Evolutionary conservation across 805 yeast species (phyloP).

Genomic region (Ogataea pignaliae): DNA sequence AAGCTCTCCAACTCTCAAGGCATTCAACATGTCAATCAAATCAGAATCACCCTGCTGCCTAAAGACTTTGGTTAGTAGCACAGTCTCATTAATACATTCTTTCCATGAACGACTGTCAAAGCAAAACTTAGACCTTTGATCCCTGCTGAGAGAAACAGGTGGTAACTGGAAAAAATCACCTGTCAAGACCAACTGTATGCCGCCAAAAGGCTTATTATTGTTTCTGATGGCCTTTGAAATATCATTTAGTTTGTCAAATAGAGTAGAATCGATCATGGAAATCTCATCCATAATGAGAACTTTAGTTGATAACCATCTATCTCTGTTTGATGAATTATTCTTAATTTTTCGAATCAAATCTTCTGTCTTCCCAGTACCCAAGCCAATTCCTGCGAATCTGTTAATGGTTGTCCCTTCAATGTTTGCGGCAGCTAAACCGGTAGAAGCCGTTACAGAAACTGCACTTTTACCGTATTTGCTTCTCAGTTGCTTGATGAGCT

Average conservation of each 20-base stretch:
- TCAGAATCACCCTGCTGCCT: constrained; percentile 62
- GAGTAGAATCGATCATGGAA: constrained; percentile 83
- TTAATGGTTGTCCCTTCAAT: constrained; percentile 90
- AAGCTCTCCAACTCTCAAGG: constrained; percentile 70
- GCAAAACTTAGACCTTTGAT: constrained; percentile 48
- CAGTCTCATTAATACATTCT: constrained; percentile 55
- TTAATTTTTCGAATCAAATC: constrained; percentile 45
- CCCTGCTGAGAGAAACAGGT: constrained; percentile 57
- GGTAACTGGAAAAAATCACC: constrained; percentile 98
- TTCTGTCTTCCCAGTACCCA: constrained; percentile 53
- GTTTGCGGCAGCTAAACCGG: constrained; percentile 93
- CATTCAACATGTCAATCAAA: constrained; percentile 74
- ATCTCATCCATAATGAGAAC: constrained; percentile 88
- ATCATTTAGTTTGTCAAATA: constrained; percentile 69
- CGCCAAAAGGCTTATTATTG: constrained; percentile 74
- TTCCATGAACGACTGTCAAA: constrained; percentile 76
- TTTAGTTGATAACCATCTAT: constrained; percentile 62
- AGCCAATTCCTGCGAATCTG: constrained; percentile 79
- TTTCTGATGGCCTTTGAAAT: constrained; percentile 57
- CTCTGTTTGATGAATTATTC: constrained; percentile 37
- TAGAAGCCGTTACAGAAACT: constrained; percentile 90
- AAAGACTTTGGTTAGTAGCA: constrained; percentile 73
- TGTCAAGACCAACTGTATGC: constrained; percentile 80
- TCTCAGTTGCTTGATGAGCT: constrained; percentile 53
- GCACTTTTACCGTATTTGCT: constrained; percentile 38